Evolutionary conservation across 805 yeast genomes (phyloP).

Genomic region (Lipomyces chichibuensis): DNA sequence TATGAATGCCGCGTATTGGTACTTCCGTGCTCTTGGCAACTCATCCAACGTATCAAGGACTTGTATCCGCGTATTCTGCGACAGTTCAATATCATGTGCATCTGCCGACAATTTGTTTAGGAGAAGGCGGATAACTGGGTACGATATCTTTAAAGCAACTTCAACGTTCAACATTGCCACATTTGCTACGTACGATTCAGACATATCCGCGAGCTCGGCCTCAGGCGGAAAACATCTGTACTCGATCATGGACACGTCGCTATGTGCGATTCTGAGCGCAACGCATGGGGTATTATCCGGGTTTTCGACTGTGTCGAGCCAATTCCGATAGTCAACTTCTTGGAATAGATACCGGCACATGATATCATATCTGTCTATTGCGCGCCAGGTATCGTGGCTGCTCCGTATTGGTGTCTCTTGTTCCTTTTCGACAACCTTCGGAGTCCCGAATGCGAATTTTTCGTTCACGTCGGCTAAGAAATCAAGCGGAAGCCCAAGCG

Average conservation of each 20-base stretch:
- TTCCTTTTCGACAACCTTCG: background rate
- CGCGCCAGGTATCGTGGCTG: background rate
- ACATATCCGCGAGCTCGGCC: background rate
- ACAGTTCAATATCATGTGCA: constrained; percentile 8
- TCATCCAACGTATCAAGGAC: constrained; percentile 17
- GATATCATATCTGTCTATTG: constrained; percentile 19
- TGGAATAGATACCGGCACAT: constrained; percentile 21
- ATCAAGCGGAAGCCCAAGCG: background rate
- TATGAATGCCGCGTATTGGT: constrained; percentile 24
- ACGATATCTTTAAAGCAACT: constrained; percentile 14
- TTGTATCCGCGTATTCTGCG: constrained; percentile 17
- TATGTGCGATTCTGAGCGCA: constrained; percentile 6
- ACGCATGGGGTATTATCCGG: constrained; percentile 6
- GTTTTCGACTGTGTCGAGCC: constrained; percentile 14
- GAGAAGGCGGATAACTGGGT: constrained; percentile 11
- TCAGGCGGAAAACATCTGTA: constrained; percentile 19
- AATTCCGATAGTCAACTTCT: constrained; percentile 2
- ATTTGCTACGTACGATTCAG: background rate
- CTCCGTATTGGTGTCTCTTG: background rate
- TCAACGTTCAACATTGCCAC: constrained; percentile 19
- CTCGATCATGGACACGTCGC: constrained; percentile 9
- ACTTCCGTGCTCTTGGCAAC: constrained; percentile 20
- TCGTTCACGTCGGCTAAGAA: background rate
- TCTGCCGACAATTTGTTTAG: background rate
- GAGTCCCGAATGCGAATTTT: background rate